Base-by-base conservation (phyloP, 495 filamentous ascomycete species). In the Hypoxylon lienhwacheense region DNA sequence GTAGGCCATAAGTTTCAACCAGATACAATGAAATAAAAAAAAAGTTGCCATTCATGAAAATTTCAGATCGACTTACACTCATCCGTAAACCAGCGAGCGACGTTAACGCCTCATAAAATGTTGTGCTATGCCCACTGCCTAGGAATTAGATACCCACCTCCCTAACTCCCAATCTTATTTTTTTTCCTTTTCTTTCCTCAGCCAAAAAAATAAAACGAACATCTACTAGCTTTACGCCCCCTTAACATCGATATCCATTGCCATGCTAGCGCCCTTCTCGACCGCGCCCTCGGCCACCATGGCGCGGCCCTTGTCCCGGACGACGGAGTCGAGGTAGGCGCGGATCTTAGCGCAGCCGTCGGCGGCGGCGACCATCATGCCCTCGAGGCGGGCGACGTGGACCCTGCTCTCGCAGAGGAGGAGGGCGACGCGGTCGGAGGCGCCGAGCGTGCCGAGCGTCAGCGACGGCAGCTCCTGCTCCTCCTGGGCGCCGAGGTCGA, bases 391-490 rank as follows among this genome's bases (percentile, higher is more conserved):
- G 28, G 80, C 81, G 39, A 84, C 79, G 64, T 90, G 84, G 15
- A 93, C 84, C 34, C 82, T 83, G 48, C 83, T 90, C 78, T 98
- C 93, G 81, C 95, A 86, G 34, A 88, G 81, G 49, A 92, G 66
- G 50, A 91, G 84, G 5, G 78, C 79, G 16, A 98, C 87, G 60
- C 83, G 87, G 67, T 92, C 92, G 16, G 66, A 77, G 8, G 66
- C 65, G 4, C 87, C 89, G 14, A 90, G 73, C 15, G 90, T 95
- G 1, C 81, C 93, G 0, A 97, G 80, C 2, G 93, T 97, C 57
- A 97, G 65, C 41, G 85, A 89, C 4, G 93, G 93, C 45, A 98
- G 73, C 67, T 98, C 93, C 61, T 86, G 82, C 69, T 97, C 93
- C 67, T 97, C 93, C 39, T 85, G 77, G 16, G 79, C 73, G 54